Percentiles rank a stretch among this genome's conserved stretches.
Evolutionary conservation across 805 yeast genomes (phyloP).

Genomic region (Debaryomyces hansenii): DNA sequence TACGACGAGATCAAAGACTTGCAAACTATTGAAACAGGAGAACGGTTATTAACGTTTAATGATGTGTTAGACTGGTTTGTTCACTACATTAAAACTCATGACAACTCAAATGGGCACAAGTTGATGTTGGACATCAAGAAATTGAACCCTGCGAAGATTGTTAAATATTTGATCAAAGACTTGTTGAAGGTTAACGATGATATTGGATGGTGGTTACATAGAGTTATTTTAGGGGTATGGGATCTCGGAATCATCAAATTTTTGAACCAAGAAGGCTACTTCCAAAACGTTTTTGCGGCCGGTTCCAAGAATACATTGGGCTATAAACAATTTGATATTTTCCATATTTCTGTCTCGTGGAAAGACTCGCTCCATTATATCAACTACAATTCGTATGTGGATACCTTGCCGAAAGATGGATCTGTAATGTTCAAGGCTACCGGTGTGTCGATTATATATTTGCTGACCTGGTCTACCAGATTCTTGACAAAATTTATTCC

Average conservation of each 20-base stretch:
- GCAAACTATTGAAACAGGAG: slow-evolving; percentile 32
- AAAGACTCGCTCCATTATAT: slow-evolving; percentile 30
- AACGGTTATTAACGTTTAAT: slow-evolving; percentile 30
- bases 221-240: slow-evolving; percentile 43
- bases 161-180: slow-evolving; percentile 29
- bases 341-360: slow-evolving; percentile 38
- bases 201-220: slow-evolving; percentile 37
- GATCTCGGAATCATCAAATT: slow-evolving; percentile 36
- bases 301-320: slow-evolving; percentile 15
- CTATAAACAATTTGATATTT: slow-evolving; percentile 28
- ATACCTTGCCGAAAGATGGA: slow-evolving; percentile 16
- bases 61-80: slow-evolving; percentile 35
- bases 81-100: slow-evolving; percentile 15
- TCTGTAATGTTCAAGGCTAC: slow-evolving; percentile 25
- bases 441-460: slow-evolving; percentile 38
- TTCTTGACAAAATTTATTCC: slow-evolving; percentile 39
- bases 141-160: slow-evolving; percentile 35
- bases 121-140: slow-evolving; percentile 42
- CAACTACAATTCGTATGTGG: slow-evolving; percentile 36
- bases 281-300: slow-evolving; percentile 23
- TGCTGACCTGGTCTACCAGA: slow-evolving; percentile 36
- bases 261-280: slow-evolving; percentile 38
- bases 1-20: slow-evolving; percentile 29
- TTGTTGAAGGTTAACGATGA: slow-evolving; percentile 27
- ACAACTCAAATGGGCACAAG: slow-evolving; percentile 15